Evolutionary conservation across 2,329 filamentous ascomycete genomes (phyloP).

Genomic region (Arthrinium phaeospermum): DNA sequence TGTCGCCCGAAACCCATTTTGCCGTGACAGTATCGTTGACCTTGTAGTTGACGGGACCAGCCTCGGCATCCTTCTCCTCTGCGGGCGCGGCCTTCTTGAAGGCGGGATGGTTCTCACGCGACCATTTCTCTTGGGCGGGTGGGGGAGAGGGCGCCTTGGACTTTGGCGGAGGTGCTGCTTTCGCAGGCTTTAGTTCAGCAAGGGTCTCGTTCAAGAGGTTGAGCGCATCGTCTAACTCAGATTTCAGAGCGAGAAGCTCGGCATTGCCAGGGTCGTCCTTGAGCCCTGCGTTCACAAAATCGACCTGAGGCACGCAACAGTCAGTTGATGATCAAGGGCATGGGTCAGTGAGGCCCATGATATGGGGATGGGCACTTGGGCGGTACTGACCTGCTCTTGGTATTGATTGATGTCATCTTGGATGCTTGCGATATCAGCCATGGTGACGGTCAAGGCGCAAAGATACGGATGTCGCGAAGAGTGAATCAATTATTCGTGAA

Average conservation of each 20-base stretch:
- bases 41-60: conserved; percentile 67
- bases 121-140: conserved; percentile 74
- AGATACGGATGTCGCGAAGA: not conserved
- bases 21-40: conserved; percentile 92
- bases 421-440: conserved; percentile 51
- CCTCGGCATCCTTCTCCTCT: conserved; percentile 59
- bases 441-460: conserved; percentile 29
- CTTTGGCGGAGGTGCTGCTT: conserved; percentile 51
- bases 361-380: not conserved
- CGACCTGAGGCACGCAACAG: conserved; percentile 60
- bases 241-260: conserved; percentile 77
- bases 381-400: conserved; percentile 59
- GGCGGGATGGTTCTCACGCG: conserved; percentile 79
- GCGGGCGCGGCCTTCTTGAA: conserved; percentile 63
- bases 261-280: conserved; percentile 80
- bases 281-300: conserved; percentile 76
- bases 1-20: conserved; percentile 90
- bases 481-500: not conserved
- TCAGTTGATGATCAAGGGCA: conserved; percentile 17
- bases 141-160: conserved; percentile 52
- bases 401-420: conserved; percentile 61
- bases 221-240: conserved; percentile 84
- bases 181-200: conserved; percentile 75
- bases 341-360: not conserved
- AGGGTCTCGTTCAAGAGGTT: conserved; percentile 79